These are phyloP conservation scores for Vitis amurensis DNA, from an alignment of 164 flowering plant species.

Conservation along the genomic window DNA sequence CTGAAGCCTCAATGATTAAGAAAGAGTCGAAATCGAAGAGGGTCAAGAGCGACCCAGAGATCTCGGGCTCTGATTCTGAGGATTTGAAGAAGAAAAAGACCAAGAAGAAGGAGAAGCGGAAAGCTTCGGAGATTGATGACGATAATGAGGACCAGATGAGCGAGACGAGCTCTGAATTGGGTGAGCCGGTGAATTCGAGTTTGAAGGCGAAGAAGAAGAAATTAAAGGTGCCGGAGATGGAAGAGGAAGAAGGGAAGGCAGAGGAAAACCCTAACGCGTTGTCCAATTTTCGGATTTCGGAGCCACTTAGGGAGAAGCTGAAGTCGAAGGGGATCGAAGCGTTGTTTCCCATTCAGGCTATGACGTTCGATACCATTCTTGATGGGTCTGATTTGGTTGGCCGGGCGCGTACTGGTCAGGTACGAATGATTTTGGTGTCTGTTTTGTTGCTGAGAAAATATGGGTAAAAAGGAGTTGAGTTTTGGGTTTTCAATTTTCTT, in stretches of 20 bases:
- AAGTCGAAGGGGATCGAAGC: constrained; percentile 75
- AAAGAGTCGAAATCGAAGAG: constrained; percentile 20
- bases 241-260: constrained; percentile 16
- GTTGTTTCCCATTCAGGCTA: constrained; percentile 87
- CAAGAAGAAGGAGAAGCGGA: constrained; percentile 41
- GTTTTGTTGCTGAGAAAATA: not conserved
- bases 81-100: constrained; percentile 18
- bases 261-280: constrained; percentile 62
- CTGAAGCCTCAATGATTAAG: constrained; percentile 8
- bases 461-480: no score
- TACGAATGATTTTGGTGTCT: constrained; percentile 7
- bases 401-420: constrained; percentile 95
- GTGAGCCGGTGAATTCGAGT: constrained; percentile 39
- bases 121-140: constrained; percentile 26
- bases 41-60: not conserved
- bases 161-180: constrained; percentile 53
- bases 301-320: constrained; percentile 51
- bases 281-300: constrained; percentile 64
- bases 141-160: constrained; percentile 33
- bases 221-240: constrained; percentile 25
- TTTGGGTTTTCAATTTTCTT: no score
- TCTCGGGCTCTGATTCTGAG: constrained; percentile 15
- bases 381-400: constrained; percentile 93
- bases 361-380: constrained; percentile 67
- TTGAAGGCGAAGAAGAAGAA: constrained; percentile 34